These are phyloP conservation scores for Candida khao-thaluensis DNA, from an alignment of 805 yeast genomes.

Conservation along the genomic window DNA sequence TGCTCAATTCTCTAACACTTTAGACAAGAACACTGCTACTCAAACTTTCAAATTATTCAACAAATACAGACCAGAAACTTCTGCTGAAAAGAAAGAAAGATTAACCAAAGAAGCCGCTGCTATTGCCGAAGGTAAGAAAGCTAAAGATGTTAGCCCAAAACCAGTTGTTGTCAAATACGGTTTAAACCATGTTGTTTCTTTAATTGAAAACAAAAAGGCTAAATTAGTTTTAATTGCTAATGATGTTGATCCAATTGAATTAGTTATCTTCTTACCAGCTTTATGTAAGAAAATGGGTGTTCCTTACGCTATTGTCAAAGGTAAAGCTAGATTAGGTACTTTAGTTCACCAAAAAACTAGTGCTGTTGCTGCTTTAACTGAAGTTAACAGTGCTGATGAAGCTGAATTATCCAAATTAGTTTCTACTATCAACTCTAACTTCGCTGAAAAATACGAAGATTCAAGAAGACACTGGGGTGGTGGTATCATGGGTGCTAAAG, in stretches of 20 bases:
- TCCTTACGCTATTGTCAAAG: constrained; percentile 89
- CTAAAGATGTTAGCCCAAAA: constrained; percentile 94
- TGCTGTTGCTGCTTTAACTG: constrained; percentile 95
- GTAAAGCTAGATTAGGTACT: constrained; percentile 83
- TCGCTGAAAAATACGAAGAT: constrained; percentile 91
- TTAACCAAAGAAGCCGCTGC: constrained; percentile 99
- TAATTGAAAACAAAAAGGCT: constrained; percentile 98
- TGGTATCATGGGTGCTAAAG: constrained; percentile 96
- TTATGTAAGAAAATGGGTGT: constrained; percentile 99
- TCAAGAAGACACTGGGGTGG: constrained; percentile 99
- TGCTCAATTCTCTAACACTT: constrained; percentile 92
- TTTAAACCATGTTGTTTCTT: constrained; percentile 97
- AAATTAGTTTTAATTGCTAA: constrained; percentile 95
- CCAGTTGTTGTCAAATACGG: constrained; percentile 98
- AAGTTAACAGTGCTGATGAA: constrained; percentile 92
- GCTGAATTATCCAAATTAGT: constrained; percentile 90
- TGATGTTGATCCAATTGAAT: constrained; percentile 99
- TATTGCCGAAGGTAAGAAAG: constrained; percentile 95
- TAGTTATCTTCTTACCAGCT: constrained; percentile 97
- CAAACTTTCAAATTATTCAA: constrained; percentile 95
- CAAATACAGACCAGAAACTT: constrained; percentile 99
- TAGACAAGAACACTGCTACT: constrained; percentile 99
- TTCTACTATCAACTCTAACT: constrained; percentile 92
- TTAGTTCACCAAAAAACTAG: constrained; percentile 96
- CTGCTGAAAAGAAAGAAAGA: constrained; percentile 98